Conservation (phyloP, 768 basidiomycete species). For the Pleurotus platypus region DNA sequence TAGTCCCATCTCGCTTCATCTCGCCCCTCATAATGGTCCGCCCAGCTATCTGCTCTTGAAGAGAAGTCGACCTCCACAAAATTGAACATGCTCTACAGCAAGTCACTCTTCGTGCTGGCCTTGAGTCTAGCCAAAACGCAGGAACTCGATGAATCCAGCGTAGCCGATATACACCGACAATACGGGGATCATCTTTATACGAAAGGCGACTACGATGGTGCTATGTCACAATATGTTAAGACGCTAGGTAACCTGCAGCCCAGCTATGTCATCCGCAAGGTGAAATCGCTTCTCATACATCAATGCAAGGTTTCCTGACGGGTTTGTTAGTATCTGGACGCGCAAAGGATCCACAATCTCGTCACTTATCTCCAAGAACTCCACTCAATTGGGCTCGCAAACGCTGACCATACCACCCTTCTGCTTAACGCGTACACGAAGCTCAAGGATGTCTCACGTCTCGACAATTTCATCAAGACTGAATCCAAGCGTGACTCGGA, state of each 20-base stretch:
- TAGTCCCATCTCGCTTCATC: not conserved
- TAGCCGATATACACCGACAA: constrained; percentile 86
- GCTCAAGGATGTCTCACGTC: constrained; percentile 82
- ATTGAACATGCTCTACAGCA: constrained; percentile 80
- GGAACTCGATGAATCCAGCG: constrained; percentile 62
- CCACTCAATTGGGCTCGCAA: constrained; percentile 85
- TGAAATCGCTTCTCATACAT: constrained; percentile 21
- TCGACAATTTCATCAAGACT: constrained; percentile 91
- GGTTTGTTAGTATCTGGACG: constrained; percentile 79
- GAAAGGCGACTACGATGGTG: constrained; percentile 89
- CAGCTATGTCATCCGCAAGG: constrained; percentile 97
- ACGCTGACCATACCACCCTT: constrained; percentile 94
- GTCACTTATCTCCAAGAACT: constrained; percentile 95
- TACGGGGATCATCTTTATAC: constrained; percentile 90
- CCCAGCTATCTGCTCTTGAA: constrained; percentile 59
- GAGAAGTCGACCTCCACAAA: constrained; percentile 85
- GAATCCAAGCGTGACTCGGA: constrained; percentile 58
- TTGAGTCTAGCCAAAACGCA: constrained; percentile 81
- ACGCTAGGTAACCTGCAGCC: constrained; percentile 89
- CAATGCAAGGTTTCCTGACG: not conserved
- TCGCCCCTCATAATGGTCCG: not conserved
- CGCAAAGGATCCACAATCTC: constrained; percentile 92
- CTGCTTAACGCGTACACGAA: constrained; percentile 98
- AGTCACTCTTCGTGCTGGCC: constrained; percentile 75
- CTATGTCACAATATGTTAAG: constrained; percentile 89